Evolutionary conservation across 202 grass and related monocot genomes (phyloP).

Genomic region (Zoysia matrella): DNA sequence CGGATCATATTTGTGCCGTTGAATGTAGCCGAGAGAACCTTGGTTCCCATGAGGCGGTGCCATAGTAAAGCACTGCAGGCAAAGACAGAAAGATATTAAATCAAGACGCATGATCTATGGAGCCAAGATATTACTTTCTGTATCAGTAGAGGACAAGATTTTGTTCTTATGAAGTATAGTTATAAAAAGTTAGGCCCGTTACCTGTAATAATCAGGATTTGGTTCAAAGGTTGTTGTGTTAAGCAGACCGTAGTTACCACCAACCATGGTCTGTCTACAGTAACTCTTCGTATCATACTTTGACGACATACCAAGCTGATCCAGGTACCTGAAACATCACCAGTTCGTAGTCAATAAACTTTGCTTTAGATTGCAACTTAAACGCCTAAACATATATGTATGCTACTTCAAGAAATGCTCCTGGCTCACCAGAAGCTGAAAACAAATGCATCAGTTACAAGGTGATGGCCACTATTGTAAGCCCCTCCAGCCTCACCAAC

Average conservation of each 20-base stretch:
- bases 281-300: slow-evolving; percentile 68
- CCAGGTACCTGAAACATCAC: slow-evolving; percentile 63
- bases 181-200: neutral
- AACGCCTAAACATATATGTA: neutral
- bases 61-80: slow-evolving; percentile 83
- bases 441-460: slow-evolving; percentile 81
- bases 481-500: slow-evolving; percentile 76
- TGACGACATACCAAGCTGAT: slow-evolving; percentile 72
- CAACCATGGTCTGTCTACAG: slow-evolving; percentile 68
- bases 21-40: slow-evolving; percentile 77
- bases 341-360: neutral
- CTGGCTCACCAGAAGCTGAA: slow-evolving; percentile 74
- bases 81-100: slow-evolving; percentile 34
- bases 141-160: neutral
- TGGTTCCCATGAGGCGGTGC: slow-evolving; percentile 92
- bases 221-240: slow-evolving; percentile 81
- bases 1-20: slow-evolving; percentile 74
- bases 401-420: neutral
- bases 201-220: slow-evolving; percentile 83
- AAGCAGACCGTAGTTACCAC: slow-evolving; percentile 73
- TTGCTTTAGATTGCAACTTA: slow-evolving; percentile 21
- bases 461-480: slow-evolving; percentile 74
- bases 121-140: neutral
- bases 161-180: neutral
- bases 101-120: slow-evolving; percentile 4